Evolutionary conservation across 768 basidiomycete species (phyloP).

Genomic region (Mycena galopus): DNA sequence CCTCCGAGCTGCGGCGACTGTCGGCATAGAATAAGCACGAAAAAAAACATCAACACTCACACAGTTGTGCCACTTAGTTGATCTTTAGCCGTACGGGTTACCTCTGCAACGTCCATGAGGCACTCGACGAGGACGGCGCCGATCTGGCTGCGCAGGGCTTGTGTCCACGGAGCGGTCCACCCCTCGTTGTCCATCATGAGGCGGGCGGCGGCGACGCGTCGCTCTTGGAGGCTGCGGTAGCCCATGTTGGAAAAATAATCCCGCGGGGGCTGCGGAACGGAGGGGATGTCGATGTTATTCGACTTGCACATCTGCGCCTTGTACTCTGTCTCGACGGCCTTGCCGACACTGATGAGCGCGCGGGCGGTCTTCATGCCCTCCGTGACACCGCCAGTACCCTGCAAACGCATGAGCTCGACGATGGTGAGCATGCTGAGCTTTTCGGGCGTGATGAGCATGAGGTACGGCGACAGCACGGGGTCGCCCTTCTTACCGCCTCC

Average conservation of each 20-base stretch:
- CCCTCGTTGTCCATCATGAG: conserved; percentile 75
- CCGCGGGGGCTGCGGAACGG: conserved; percentile 42
- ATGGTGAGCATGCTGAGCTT: conserved; percentile 91
- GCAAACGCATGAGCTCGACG: conserved; percentile 87
- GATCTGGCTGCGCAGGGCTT: conserved; percentile 77
- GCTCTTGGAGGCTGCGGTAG: conserved; percentile 71
- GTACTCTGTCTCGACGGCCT: conserved; percentile 91
- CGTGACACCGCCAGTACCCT: conserved; percentile 79
- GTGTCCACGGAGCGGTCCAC: conserved; percentile 89
- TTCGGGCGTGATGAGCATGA: conserved; percentile 79
- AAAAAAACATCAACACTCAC: conserved; percentile 57
- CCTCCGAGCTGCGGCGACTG: conserved; percentile 66
- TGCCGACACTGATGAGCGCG: conserved; percentile 83
- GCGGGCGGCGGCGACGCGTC: conserved; percentile 75
- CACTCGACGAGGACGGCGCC: conserved; percentile 88
- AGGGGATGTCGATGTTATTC: conserved; percentile 67
- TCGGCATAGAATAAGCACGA: neutral
- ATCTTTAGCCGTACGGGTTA: conserved; percentile 70
- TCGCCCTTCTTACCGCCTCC: conserved; percentile 6
- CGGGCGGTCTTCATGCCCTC: conserved; percentile 93
- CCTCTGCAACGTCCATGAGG: conserved; percentile 86
- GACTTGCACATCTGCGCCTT: conserved; percentile 84
- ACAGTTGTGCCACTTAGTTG: conserved; percentile 70
- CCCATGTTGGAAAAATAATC: conserved; percentile 71
- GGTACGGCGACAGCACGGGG: conserved; percentile 70